phyloP scores from a whole-genome alignment of 306 rosid species.

The Ormosia semicastrata region DNA sequence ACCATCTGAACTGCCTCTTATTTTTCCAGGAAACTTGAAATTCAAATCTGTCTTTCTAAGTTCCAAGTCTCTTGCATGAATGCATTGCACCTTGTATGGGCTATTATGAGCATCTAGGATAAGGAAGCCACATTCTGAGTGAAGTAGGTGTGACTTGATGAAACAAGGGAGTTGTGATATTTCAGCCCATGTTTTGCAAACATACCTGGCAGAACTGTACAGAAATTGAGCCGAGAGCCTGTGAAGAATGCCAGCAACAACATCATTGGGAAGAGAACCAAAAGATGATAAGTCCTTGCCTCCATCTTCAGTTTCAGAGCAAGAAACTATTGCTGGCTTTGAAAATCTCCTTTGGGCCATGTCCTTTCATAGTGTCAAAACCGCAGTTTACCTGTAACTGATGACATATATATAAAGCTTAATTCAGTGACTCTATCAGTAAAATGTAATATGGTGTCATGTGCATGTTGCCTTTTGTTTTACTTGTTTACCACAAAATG shows the following conservation, averaged over 20 bases:
- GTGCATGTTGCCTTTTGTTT: neutral
- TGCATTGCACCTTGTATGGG: neutral
- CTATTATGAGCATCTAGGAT: neutral
- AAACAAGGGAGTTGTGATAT: neutral
- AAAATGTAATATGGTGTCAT: neutral
- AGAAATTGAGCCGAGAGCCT: neutral
- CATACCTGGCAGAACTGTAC: neutral
- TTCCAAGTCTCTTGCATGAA: neutral
- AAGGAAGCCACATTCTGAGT: neutral
- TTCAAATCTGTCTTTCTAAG: neutral
- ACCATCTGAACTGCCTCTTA: slow-evolving; percentile 22
- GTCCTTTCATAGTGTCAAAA: neutral
- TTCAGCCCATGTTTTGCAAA: slow-evolving; percentile 3
- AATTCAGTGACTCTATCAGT: neutral
- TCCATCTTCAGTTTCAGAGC: neutral
- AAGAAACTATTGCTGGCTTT: neutral
- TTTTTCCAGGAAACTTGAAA: neutral
- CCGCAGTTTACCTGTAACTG: neutral
- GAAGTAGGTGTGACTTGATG: slow-evolving; percentile 10
- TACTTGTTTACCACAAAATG: too few relatives aligned
- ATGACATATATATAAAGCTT: neutral
- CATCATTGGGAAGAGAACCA: slow-evolving; percentile 25
- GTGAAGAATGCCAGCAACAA: neutral
- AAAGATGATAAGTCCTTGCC: neutral
- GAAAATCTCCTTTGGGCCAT: neutral